phyloP scores from a whole-genome alignment of 441 rosid species.

The Croton laevigatus region DNA sequence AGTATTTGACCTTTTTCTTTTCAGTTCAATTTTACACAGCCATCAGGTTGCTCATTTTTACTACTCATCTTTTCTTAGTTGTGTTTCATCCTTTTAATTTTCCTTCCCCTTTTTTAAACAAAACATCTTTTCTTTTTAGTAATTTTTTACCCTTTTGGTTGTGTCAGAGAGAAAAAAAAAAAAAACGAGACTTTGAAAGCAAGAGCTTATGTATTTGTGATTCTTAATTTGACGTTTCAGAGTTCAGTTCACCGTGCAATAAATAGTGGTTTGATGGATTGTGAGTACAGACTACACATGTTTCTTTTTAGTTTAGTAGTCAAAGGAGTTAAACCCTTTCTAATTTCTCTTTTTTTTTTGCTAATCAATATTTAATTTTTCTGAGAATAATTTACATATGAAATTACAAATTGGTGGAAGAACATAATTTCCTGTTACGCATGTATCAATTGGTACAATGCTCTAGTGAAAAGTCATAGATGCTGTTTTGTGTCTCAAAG shows the following conservation, averaged over 20 bases:
- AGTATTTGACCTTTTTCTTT: conserved; percentile 27
- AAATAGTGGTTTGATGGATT: conserved; percentile 38
- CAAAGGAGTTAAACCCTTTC: not conserved
- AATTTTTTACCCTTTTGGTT: not conserved
- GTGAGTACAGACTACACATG: conserved; percentile 12
- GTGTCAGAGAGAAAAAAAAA: conserved; percentile 29
- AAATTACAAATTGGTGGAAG: not conserved
- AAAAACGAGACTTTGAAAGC: conserved; percentile 32
- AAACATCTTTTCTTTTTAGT: not conserved
- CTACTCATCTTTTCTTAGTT: conserved; percentile 17
- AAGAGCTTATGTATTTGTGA: conserved; percentile 36
- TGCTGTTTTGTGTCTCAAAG: not conserved
- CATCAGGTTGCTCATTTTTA: conserved; percentile 14
- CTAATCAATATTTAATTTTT: not conserved
- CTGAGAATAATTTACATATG: not conserved
- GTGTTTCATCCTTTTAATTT: conserved; percentile 20
- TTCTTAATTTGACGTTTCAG: conserved; percentile 69
- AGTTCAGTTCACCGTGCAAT: conserved; percentile 36
- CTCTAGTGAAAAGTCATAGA: not conserved
- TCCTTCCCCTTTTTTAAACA: not conserved
- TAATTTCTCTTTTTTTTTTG: not conserved
- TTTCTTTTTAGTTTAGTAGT: conserved; percentile 11
- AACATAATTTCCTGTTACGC: not conserved
- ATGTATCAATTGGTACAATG: not conserved
- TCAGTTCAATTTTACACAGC: conserved; percentile 15